Evolutionary conservation across 2,329 filamentous ascomycete genomes (phyloP).

Genomic region (Cytospora leucostoma): DNA sequence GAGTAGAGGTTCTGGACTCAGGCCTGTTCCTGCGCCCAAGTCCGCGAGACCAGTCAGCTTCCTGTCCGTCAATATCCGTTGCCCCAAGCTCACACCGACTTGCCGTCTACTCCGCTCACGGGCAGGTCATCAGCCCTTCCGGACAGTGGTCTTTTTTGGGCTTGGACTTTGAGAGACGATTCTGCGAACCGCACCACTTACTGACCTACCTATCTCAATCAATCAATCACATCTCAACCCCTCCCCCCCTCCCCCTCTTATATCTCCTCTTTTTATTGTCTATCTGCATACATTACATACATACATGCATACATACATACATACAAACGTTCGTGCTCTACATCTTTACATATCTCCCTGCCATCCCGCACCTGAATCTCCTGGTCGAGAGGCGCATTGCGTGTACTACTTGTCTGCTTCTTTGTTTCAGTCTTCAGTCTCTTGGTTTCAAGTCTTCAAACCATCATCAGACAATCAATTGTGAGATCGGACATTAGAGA

Average conservation of each 20-base stretch:
- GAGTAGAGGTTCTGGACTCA: not conserved
- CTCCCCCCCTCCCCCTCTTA: not conserved
- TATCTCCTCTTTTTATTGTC: not conserved
- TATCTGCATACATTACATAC: not conserved
- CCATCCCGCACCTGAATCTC: slow-evolving; percentile 3
- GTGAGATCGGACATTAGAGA: not conserved
- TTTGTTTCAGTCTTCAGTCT: not conserved
- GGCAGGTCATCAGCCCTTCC: not conserved
- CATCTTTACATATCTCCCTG: slow-evolving; percentile 1
- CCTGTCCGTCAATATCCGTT: too few species aligned
- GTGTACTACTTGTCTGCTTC: slow-evolving; percentile 1
- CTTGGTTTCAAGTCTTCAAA: not conserved
- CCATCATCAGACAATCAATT: not conserved
- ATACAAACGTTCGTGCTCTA: not conserved
- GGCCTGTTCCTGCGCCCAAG: not conserved
- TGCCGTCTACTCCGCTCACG: slow-evolving; percentile 20
- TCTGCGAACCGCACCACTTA: too few species aligned
- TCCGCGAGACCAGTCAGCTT: too few species aligned
- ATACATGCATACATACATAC: not conserved
- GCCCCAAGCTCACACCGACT: slow-evolving; percentile 17
- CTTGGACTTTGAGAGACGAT: too few species aligned
- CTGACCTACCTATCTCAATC: not conserved
- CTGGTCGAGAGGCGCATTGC: not conserved
- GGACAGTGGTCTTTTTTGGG: too few species aligned
- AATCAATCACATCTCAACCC: not conserved